A percentile compares a stretch with the other conserved stretches of the same genome.
phyloP scores from a whole-genome alignment of 192 early-diverging fungal species.

The Cetraspora pellucida region DNA sequence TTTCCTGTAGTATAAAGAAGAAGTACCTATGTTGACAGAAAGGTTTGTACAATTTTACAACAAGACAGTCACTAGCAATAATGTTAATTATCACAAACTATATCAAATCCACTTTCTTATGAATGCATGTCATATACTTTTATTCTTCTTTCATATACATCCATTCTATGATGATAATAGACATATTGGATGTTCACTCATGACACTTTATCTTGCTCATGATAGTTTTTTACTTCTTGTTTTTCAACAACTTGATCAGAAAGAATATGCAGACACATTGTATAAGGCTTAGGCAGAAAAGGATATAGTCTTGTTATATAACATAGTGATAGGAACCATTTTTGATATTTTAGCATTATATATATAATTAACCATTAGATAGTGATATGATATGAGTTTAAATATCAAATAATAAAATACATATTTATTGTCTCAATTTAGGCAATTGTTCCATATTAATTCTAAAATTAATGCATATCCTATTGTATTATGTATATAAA shows the following conservation, averaged over 20 bases:
- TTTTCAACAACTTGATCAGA: conserved; percentile 26
- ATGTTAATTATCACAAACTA: not conserved
- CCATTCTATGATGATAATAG: conserved; percentile 30
- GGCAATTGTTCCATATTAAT: no score
- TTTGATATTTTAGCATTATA: conserved; percentile 23
- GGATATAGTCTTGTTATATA: conserved; percentile 11
- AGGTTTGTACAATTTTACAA: conserved; percentile 17
- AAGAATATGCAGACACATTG: conserved; percentile 19
- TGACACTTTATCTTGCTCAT: conserved; percentile 17
- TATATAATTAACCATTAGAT: conserved; percentile 6
- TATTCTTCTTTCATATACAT: conserved; percentile 12
- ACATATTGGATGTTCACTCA: conserved; percentile 16
- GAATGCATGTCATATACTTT: conserved; percentile 23
- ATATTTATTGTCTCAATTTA: not conserved
- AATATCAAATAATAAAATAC: not conserved
- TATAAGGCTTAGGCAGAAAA: not conserved
- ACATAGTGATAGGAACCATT: conserved; percentile 27
- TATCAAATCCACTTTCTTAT: conserved; percentile 28
- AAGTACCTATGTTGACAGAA: conserved; percentile 20
- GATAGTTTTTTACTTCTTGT: conserved; percentile 13
- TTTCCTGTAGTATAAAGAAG: conserved; percentile 13
- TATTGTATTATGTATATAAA: not conserved
- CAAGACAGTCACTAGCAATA: conserved; percentile 1
- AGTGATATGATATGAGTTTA: not conserved
- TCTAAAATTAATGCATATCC: no score